A percentile compares a stretch with the other conserved stretches of the same genome.
These are phyloP conservation scores for Tarenaya hassleriana DNA, from an alignment of 345 rosid species.

Conservation along the genomic window DNA sequence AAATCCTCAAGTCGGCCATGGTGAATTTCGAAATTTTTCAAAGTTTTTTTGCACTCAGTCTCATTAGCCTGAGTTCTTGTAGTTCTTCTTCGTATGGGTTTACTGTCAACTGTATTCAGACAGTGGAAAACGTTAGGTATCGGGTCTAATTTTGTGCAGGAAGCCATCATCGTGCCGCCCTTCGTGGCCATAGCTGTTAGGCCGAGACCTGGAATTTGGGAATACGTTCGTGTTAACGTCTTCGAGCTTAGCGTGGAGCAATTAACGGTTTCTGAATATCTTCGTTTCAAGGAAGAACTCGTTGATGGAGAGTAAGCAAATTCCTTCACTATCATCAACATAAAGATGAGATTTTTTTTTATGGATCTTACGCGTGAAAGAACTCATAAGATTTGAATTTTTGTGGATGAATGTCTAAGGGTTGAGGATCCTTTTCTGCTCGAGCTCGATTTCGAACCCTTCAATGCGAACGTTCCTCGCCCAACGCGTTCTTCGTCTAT, in stretches of 20 bases:
- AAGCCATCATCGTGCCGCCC: slow-evolving; percentile 92
- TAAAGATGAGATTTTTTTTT: background rate
- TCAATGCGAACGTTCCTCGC: slow-evolving; percentile 81
- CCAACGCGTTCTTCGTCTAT: slow-evolving; percentile 88
- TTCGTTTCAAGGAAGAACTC: slow-evolving; percentile 81
- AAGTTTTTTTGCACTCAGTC: no score
- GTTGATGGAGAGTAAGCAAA: slow-evolving; percentile 64
- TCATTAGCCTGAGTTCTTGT: no score
- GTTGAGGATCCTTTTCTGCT: slow-evolving; percentile 44
- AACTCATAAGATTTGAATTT: background rate
- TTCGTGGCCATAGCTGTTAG: slow-evolving; percentile 89
- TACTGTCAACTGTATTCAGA: background rate
- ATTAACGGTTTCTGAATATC: slow-evolving; percentile 72
- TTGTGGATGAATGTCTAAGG: slow-evolving; percentile 22
- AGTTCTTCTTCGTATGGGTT: no score
- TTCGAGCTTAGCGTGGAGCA: slow-evolving; percentile 82
- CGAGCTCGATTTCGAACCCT: slow-evolving; percentile 97
- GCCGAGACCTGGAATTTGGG: slow-evolving; percentile 99
- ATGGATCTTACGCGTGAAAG: background rate
- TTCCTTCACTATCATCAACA: background rate
- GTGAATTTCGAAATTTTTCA: slow-evolving; percentile 38
- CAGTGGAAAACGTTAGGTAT: background rate
- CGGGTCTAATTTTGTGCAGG: slow-evolving; percentile 36
- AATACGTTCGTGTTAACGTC: slow-evolving; percentile 86
- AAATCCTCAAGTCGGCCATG: slow-evolving; percentile 68